These are phyloP conservation scores for Rhodofomes roseus DNA, from an alignment of 1,284 basidiomycete genomes.

Conservation along the genomic window DNA sequence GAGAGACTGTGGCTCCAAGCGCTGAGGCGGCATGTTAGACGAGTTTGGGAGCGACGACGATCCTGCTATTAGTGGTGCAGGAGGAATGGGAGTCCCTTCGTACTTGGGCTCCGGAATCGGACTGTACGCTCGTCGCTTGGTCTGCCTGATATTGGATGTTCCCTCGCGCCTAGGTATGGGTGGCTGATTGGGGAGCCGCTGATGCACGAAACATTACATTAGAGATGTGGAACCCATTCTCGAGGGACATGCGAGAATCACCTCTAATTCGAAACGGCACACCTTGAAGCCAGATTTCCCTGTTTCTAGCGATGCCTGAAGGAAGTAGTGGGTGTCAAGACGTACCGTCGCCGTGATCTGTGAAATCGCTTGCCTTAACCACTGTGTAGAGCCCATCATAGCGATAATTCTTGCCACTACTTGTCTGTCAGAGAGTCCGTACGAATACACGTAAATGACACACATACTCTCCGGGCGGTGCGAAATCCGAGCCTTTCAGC, in stretches of 20 bases:
- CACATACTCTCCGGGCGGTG: conserved; percentile 32
- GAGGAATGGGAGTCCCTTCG: not conserved
- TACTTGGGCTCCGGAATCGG: conserved; percentile 8
- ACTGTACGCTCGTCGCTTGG: not conserved
- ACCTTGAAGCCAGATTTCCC: conserved; percentile 19
- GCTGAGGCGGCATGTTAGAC: not conserved
- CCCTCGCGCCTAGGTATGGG: conserved; percentile 14
- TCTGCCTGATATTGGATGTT: conserved; percentile 3
- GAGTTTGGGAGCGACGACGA: not conserved
- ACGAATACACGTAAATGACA: not conserved
- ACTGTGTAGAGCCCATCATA: conserved; percentile 46
- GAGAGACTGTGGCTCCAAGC: not conserved
- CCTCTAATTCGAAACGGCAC: conserved; percentile 17
- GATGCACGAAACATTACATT: too few species aligned
- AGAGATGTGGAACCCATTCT: too few species aligned
- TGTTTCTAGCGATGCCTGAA: conserved; percentile 15
- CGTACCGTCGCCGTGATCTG: not conserved
- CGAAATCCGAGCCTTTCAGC: conserved; percentile 21
- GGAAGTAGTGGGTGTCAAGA: not conserved
- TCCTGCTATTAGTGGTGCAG: not conserved
- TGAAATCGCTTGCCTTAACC: conserved; percentile 15
- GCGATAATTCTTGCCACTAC: conserved; percentile 31
- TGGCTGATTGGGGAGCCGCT: conserved; percentile 17
- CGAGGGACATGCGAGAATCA: too few species aligned
- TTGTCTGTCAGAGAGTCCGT: not conserved